phyloP scores from a whole-genome alignment of 192 early-diverging fungal species.

The Mortierella claussenii region DNA sequence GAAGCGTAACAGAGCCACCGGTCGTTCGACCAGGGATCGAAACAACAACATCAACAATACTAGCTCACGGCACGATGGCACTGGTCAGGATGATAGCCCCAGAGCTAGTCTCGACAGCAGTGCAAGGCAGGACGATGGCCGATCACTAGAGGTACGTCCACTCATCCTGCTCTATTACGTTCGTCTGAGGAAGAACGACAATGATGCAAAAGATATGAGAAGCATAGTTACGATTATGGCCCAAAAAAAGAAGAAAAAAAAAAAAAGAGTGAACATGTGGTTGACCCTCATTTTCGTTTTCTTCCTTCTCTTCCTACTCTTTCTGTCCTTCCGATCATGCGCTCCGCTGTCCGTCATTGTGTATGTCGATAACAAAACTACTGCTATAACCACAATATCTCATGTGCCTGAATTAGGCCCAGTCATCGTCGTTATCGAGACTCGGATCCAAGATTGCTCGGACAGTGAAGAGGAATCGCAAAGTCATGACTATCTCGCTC shows the following conservation, averaged over 20 bases:
- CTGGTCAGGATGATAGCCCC: slow-evolving; percentile 17
- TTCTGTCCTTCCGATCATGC: slow-evolving; percentile 1
- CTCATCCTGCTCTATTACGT: background rate
- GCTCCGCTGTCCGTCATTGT: background rate
- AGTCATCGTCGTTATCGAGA: slow-evolving; percentile 39
- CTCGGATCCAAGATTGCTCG: slow-evolving; percentile 52
- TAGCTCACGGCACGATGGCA: background rate
- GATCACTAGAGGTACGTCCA: slow-evolving; percentile 38
- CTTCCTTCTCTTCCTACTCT: background rate
- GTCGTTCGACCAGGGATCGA: slow-evolving; percentile 5
- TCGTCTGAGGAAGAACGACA: too few relatives aligned
- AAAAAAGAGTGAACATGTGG: background rate
- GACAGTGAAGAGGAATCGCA: slow-evolving; percentile 58
- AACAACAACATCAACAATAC: background rate
- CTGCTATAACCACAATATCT: background rate
- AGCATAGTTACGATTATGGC: too few relatives aligned
- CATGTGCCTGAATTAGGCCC: slow-evolving; percentile 13
- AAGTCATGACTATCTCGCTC: slow-evolving; percentile 66
- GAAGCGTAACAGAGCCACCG: background rate
- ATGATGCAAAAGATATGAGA: too few relatives aligned
- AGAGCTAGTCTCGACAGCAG: slow-evolving; percentile 14
- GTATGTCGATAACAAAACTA: background rate
- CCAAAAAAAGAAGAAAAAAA: too few relatives aligned
- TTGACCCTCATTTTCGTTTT: background rate
- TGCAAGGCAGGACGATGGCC: slow-evolving; percentile 3